These are phyloP conservation scores for Jimgerdemannia flammicorona DNA, from an alignment of 192 early-diverging fungal species.

Conservation along the genomic window DNA sequence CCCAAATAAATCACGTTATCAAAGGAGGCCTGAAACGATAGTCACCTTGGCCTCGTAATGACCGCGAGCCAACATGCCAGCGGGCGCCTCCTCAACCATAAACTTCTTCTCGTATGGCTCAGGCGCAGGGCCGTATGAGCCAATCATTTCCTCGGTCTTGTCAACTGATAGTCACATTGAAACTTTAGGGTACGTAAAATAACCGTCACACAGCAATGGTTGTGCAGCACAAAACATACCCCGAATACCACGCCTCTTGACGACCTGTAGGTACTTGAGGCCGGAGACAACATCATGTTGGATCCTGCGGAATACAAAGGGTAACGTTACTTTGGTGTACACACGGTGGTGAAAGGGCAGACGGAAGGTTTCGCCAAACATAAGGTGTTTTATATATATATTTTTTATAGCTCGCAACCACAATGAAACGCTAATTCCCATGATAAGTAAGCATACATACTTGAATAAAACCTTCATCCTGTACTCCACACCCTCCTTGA, in stretches of 20 bases:
- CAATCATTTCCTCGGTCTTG: constrained; percentile 94
- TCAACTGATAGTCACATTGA: constrained; percentile 55
- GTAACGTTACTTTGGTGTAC: no score
- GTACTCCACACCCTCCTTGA: constrained; percentile 97
- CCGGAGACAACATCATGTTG: constrained; percentile 95
- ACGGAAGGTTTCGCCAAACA: no score
- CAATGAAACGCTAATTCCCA: background rate
- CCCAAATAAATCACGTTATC: constrained; percentile 1
- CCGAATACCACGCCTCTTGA: constrained; percentile 81
- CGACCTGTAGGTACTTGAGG: constrained; percentile 90
- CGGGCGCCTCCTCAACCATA: constrained; percentile 81
- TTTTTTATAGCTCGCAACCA: no score
- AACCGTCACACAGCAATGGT: background rate
- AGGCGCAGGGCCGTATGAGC: constrained; percentile 84
- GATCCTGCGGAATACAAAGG: constrained; percentile 43
- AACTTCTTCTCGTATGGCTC: constrained; percentile 89
- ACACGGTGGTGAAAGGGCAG: no score
- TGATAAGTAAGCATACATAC: constrained; percentile 7
- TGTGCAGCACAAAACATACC: constrained; percentile 28
- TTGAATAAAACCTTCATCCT: constrained; percentile 89
- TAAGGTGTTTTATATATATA: no score
- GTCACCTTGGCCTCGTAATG: constrained; percentile 77
- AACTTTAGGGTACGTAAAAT: background rate
- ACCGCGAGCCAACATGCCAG: constrained; percentile 89
- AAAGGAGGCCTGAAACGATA: background rate